phyloP scores from a whole-genome alignment of 1,284 basidiomycete genomes.

The Exobasidium cylindrosporum region DNA sequence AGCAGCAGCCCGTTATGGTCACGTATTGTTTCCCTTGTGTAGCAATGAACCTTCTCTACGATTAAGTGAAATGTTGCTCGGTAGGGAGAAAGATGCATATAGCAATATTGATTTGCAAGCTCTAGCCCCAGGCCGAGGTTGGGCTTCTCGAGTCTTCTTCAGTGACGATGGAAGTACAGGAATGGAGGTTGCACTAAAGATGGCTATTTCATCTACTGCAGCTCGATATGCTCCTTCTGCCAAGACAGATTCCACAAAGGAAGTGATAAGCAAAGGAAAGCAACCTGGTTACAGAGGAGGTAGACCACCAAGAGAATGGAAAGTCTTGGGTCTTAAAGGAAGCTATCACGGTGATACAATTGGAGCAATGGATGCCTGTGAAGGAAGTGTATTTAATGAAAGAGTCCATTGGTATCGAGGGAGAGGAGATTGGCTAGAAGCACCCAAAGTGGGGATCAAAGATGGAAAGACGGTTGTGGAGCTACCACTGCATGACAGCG shows the following conservation, averaged over 20 bases:
- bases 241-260: slow-evolving; percentile 37
- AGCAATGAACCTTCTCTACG: slow-evolving; percentile 79
- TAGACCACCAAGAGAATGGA: slow-evolving; percentile 59
- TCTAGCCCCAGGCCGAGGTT: slow-evolving; percentile 70
- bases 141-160: slow-evolving; percentile 89
- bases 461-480: slow-evolving; percentile 65
- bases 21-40: slow-evolving; percentile 91
- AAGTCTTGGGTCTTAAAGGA: slow-evolving; percentile 82
- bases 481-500: slow-evolving; percentile 58
- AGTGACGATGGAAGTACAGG: slow-evolving; percentile 92
- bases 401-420: slow-evolving; percentile 90
- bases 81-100: slow-evolving; percentile 51
- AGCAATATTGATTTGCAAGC: neutral
- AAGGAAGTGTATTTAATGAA: slow-evolving; percentile 76
- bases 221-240: slow-evolving; percentile 26
- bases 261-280: neutral
- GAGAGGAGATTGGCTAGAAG: slow-evolving; percentile 88
- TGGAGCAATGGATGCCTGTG: slow-evolving; percentile 92
- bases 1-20: slow-evolving; percentile 89
- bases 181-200: slow-evolving; percentile 94
- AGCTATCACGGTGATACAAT: slow-evolving; percentile 98
- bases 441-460: slow-evolving; percentile 71
- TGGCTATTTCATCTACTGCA: slow-evolving; percentile 62
- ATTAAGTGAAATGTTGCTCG: slow-evolving; percentile 69
- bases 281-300: slow-evolving; percentile 31